Evolutionary conservation across 352 stramenopile genomes (phyloP).

Genomic region (Pythium biforme): DNA sequence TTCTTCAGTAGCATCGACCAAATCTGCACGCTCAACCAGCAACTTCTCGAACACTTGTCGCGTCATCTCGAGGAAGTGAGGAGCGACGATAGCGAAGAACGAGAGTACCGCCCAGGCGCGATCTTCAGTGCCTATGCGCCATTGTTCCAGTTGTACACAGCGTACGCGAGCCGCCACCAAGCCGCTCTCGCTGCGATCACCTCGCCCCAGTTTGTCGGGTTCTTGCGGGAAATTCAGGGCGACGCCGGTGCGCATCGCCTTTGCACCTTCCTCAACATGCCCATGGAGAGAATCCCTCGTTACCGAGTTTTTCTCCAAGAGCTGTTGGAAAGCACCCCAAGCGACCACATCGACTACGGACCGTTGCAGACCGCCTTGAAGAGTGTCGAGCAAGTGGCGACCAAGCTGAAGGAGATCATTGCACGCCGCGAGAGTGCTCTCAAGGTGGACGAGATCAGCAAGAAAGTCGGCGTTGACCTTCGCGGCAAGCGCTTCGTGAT

Average conservation of each 20-base stretch:
- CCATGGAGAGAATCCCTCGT: constrained; percentile 80
- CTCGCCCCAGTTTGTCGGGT: constrained; percentile 68
- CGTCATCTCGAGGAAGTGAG: constrained; percentile 72
- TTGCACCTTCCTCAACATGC: constrained; percentile 83
- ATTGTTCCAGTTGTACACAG: constrained; percentile 84
- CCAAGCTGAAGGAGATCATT: constrained; percentile 82
- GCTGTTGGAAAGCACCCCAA: constrained; percentile 60
- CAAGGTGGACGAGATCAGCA: constrained; percentile 58
- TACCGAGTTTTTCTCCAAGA: constrained; percentile 86
- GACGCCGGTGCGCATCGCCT: constrained; percentile 63
- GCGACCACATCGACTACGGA: constrained; percentile 70
- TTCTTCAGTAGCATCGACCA: constrained; percentile 89
- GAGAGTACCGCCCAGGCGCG: constrained; percentile 42
- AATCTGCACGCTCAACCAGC: constrained; percentile 87
- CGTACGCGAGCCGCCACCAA: constrained; percentile 80
- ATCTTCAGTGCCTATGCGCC: constrained; percentile 87
- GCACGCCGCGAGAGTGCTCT: constrained; percentile 62
- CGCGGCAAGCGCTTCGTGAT: constrained; percentile 62
- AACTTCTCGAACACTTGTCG: constrained; percentile 82
- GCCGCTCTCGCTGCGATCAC: constrained; percentile 65
- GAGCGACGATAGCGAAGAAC: constrained; percentile 29
- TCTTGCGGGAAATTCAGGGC: constrained; percentile 68
- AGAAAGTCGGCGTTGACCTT: constrained; percentile 70
- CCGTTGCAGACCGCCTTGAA: constrained; percentile 71
- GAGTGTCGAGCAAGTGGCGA: constrained; percentile 71